These are phyloP conservation scores for Bjerkandera adusta DNA, from an alignment of 1,284 basidiomycete genomes.

Conservation along the genomic window DNA sequence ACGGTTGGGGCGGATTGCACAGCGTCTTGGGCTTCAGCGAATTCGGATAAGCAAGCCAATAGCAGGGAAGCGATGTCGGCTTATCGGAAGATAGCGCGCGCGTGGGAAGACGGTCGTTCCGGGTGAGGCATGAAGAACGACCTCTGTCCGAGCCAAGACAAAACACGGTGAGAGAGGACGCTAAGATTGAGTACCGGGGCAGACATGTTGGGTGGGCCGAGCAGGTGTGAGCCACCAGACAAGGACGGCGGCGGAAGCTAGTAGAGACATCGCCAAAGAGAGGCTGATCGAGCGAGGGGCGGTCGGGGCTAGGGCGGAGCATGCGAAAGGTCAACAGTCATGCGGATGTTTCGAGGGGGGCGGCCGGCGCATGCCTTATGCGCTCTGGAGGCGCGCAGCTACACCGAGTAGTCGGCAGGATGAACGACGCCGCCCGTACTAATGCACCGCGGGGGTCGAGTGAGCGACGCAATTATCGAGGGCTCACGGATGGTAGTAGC, in stretches of 20 bases:
- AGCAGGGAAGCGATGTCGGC: background rate
- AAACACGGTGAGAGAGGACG: background rate
- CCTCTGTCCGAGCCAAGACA: no score
- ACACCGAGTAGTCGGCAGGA: no score
- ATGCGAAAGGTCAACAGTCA: no score
- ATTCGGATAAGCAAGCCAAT: constrained; percentile 1
- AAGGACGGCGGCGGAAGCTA: background rate
- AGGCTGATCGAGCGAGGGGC: no score
- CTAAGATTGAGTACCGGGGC: background rate
- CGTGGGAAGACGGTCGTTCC: background rate
- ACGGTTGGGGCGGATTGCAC: background rate
- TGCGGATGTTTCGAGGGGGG: no score
- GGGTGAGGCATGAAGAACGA: no score
- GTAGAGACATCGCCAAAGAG: no score
- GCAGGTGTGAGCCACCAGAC: background rate
- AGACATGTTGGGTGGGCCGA: background rate
- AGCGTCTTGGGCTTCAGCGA: background rate
- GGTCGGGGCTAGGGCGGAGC: no score
- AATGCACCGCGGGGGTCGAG: no score
- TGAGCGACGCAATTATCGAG: background rate
- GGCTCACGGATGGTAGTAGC: background rate
- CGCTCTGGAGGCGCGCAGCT: no score
- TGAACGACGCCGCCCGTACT: no score
- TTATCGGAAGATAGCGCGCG: background rate
- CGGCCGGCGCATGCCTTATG: no score